A percentile compares a stretch with the other conserved stretches of the same genome.
phyloP scores from a whole-genome alignment of 192 early-diverging fungal genomes.

The Borealophlyctis nickersoniae region DNA sequence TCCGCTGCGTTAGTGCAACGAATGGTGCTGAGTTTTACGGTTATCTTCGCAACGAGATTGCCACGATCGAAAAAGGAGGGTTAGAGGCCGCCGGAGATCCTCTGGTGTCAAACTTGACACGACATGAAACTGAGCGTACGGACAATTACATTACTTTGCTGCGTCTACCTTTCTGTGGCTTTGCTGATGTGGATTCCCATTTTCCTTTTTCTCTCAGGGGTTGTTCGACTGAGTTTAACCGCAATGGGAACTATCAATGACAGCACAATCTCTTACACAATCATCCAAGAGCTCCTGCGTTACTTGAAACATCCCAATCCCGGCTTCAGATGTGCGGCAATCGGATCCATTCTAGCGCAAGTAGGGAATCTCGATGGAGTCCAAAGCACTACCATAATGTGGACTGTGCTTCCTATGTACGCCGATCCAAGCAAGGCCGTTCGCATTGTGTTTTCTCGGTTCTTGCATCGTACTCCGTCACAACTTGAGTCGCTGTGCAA shows the following conservation, averaged over 20 bases:
- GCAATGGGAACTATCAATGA: slow-evolving; percentile 36
- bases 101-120: slow-evolving; percentile 33
- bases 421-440: slow-evolving; percentile 46
- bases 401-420: slow-evolving; percentile 51
- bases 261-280: slow-evolving; percentile 19
- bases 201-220: slow-evolving; percentile 21
- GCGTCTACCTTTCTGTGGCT: not conserved
- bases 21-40: slow-evolving; percentile 43
- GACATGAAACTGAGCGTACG: slow-evolving; percentile 41
- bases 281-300: slow-evolving; percentile 46
- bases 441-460: slow-evolving; percentile 43
- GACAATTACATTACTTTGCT: not conserved
- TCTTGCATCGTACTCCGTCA: slow-evolving; percentile 38
- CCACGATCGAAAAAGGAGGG: slow-evolving; percentile 35
- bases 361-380: slow-evolving; percentile 35
- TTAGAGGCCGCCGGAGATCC: slow-evolving; percentile 44
- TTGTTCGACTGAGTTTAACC: slow-evolving; percentile 31
- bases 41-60: slow-evolving; percentile 45
- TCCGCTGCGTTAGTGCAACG: slow-evolving; percentile 33
- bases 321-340: slow-evolving; percentile 33
- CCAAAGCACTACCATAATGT: slow-evolving; percentile 33
- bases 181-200: not conserved
- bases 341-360: slow-evolving; percentile 37
- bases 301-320: slow-evolving; percentile 28
- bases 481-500: slow-evolving; percentile 33